These are phyloP conservation scores for Eutypella sp. DNA, from an alignment of 2,329 filamentous ascomycete species.

Conservation along the genomic window DNA sequence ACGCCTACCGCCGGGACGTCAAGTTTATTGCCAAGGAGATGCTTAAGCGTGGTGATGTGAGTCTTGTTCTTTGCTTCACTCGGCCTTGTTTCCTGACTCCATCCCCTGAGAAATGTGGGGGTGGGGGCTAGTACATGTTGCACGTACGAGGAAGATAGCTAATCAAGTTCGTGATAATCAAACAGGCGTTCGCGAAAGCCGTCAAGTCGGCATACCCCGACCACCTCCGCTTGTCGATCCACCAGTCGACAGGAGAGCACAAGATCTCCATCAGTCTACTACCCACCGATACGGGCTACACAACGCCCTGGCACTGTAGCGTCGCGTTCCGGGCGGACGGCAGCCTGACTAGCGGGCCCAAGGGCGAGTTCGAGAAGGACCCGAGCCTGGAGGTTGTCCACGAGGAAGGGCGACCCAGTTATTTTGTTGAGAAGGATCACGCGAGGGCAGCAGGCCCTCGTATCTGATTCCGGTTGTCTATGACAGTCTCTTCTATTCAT, in stretches of 20 bases:
- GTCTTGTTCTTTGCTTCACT: conserved; percentile 11
- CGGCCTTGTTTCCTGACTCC: not conserved
- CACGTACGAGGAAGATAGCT: no score
- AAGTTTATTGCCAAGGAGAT: conserved; percentile 47
- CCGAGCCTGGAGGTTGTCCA: conserved; percentile 37
- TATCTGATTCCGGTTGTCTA: no score
- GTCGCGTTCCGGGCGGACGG: conserved; percentile 36
- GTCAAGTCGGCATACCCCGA: conserved; percentile 37
- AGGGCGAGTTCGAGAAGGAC: conserved; percentile 33
- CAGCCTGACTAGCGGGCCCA: conserved; percentile 31
- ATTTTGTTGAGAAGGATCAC: conserved; percentile 37
- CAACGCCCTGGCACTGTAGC: conserved; percentile 47
- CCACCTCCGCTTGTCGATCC: conserved; percentile 46
- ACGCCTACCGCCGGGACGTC: conserved; percentile 38
- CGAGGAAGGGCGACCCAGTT: conserved; percentile 37
- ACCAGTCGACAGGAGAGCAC: conserved; percentile 37
- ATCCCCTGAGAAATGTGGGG: not conserved
- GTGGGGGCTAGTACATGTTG: not conserved
- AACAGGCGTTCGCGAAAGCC: conserved; percentile 43
- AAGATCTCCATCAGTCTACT: conserved; percentile 46
- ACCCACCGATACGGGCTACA: conserved; percentile 36
- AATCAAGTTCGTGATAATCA: no score
- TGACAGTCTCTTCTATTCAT: no score
- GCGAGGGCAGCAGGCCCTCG: not conserved
- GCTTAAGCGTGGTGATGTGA: conserved; percentile 44